phyloP scores from a whole-genome alignment of 345 rosid genomes.

The Gynandropsis gynandra region DNA sequence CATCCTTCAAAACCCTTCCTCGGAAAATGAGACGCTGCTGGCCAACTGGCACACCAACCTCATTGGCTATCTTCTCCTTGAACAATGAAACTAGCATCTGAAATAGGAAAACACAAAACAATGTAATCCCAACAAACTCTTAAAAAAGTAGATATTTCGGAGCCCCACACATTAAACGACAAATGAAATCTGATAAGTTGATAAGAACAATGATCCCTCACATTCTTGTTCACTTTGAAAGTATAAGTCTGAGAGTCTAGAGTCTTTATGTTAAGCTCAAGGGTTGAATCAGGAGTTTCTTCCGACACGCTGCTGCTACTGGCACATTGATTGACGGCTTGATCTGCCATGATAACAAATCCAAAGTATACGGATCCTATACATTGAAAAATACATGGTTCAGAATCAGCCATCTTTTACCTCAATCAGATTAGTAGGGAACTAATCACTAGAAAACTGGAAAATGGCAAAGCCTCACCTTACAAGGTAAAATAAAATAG shows the following conservation, averaged over 20 bases:
- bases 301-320: slow-evolving; percentile 39
- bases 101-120: slow-evolving; percentile 20
- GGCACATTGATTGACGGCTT: slow-evolving; percentile 40
- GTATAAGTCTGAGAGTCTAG: slow-evolving; percentile 63
- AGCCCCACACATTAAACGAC: not conserved
- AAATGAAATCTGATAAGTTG: not conserved
- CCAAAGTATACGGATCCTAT: slow-evolving; percentile 18
- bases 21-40: slow-evolving; percentile 90
- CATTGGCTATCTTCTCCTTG: slow-evolving; percentile 77
- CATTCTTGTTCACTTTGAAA: slow-evolving; percentile 66
- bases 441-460: not conserved
- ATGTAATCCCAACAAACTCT: slow-evolving; percentile 3
- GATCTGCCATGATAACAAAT: slow-evolving; percentile 53
- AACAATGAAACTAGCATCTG: slow-evolving; percentile 68
- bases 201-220: slow-evolving; percentile 29
- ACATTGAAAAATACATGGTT: not conserved
- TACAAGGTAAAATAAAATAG: not conserved
- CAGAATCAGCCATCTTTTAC: not conserved
- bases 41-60: slow-evolving; percentile 67
- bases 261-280: slow-evolving; percentile 83
- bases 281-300: slow-evolving; percentile 42
- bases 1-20: slow-evolving; percentile 88
- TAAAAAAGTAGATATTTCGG: not conserved
- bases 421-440: not conserved
- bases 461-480: not conserved